Evolutionary conservation across 2,329 filamentous ascomycete genomes (phyloP).

Genomic region (Pseudogymnoascus sp.): DNA sequence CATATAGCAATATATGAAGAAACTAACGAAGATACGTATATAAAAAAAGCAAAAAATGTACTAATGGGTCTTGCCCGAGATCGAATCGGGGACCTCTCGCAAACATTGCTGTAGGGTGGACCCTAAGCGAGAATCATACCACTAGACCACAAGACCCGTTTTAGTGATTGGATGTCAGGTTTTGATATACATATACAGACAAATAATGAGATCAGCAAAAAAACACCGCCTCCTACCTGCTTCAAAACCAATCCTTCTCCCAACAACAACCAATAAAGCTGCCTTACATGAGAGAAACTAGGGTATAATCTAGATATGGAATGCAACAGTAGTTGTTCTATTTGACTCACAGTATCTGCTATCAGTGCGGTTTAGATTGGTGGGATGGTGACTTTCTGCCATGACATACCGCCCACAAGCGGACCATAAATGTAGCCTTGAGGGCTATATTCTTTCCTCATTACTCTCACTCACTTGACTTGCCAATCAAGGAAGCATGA

Average conservation of each 20-base stretch:
- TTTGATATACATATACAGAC: neutral
- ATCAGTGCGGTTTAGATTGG: neutral
- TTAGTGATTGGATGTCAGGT: neutral
- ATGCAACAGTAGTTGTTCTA: neutral
- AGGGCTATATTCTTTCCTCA: neutral
- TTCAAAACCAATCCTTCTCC: neutral
- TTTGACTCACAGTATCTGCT: neutral
- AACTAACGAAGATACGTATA: neutral
- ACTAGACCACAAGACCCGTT: constrained; percentile 8
- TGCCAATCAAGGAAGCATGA: constrained; percentile 25
- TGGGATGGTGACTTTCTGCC: constrained; percentile 1
- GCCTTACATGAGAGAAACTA: neutral
- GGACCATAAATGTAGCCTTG: constrained; percentile 6
- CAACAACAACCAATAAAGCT: neutral
- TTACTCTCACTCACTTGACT: neutral
- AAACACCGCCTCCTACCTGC: too few species aligned
- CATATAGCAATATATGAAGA: neutral
- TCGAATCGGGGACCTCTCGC: constrained; percentile 8
- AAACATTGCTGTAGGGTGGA: constrained; percentile 4
- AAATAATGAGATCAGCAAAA: neutral
- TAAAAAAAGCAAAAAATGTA: neutral
- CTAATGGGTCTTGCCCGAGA: constrained; percentile 3
- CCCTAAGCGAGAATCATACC: constrained; percentile 8
- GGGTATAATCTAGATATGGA: neutral
- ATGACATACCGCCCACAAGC: neutral